Evolutionary conservation across 257 asterid genomes (phyloP).

Genomic region (Apocynum venetum): DNA sequence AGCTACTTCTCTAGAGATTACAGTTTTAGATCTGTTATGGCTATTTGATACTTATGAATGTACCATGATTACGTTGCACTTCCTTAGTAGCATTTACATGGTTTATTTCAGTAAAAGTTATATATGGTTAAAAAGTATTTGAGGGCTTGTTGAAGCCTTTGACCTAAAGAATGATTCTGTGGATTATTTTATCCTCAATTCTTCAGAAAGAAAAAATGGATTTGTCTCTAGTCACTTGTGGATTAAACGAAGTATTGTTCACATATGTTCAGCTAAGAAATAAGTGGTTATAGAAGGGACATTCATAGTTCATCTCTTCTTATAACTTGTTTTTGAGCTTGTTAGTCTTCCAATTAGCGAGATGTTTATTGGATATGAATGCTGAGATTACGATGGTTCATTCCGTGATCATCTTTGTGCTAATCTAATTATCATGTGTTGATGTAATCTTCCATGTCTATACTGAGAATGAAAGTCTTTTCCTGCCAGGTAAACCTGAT

Average conservation of each 20-base stretch:
- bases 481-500: constrained; percentile 62
- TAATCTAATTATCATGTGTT: background rate
- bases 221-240: background rate
- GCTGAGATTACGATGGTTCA: background rate
- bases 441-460: background rate
- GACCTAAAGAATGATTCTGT: background rate
- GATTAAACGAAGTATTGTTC: background rate
- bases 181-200: background rate
- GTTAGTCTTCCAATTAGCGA: background rate
- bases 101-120: background rate
- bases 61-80: background rate
- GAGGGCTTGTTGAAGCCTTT: background rate
- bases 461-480: background rate
- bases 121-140: background rate
- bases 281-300: background rate
- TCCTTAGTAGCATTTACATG: background rate
- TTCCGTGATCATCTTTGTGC: background rate
- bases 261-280: background rate
- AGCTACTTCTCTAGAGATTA: too few relatives aligned
- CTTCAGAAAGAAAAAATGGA: background rate
- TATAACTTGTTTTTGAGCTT: background rate
- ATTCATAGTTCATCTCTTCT: background rate
- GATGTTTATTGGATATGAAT: background rate
- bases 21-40: too few relatives aligned
- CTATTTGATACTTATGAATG: background rate